Evolutionary conservation across 371 early-diverging fungal species (phyloP).

Genomic region (Mucor racemosus): DNA sequence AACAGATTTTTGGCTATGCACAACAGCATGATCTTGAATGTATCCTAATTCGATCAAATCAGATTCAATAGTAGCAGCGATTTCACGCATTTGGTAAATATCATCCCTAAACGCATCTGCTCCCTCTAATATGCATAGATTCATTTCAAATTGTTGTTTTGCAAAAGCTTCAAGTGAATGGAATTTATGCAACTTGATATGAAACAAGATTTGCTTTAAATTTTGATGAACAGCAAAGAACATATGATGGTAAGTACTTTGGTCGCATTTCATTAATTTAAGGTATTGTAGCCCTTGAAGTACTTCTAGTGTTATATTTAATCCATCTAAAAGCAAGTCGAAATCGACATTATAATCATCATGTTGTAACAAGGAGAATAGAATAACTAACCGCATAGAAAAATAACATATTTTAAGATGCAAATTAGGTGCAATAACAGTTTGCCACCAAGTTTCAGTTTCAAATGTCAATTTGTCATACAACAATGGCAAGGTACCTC

Average conservation of each 20-base stretch:
- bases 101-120: conserved; percentile 44
- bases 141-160: conserved; percentile 38
- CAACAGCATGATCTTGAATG: neutral
- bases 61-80: conserved; percentile 16
- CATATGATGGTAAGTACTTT: conserved; percentile 56
- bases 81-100: conserved; percentile 41
- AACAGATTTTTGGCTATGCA: neutral
- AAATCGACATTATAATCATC: conserved; percentile 1
- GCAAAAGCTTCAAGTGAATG: conserved; percentile 18
- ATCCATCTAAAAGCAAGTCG: conserved; percentile 37
- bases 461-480: conserved; percentile 21
- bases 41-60: conserved; percentile 13
- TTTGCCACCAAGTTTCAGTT: conserved; percentile 32
- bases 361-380: conserved; percentile 37
- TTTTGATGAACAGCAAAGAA: conserved; percentile 51
- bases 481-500: conserved; percentile 25
- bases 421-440: conserved; percentile 1
- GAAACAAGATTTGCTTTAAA: conserved; percentile 24
- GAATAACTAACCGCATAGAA: conserved; percentile 44
- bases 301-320: conserved; percentile 36
- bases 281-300: conserved; percentile 39
- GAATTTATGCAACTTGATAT: conserved; percentile 13
- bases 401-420: conserved; percentile 46
- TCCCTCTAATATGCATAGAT: conserved; percentile 35
- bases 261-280: conserved; percentile 44